phyloP scores from a whole-genome alignment of 768 basidiomycete genomes.

The Tulasnella sp. region DNA sequence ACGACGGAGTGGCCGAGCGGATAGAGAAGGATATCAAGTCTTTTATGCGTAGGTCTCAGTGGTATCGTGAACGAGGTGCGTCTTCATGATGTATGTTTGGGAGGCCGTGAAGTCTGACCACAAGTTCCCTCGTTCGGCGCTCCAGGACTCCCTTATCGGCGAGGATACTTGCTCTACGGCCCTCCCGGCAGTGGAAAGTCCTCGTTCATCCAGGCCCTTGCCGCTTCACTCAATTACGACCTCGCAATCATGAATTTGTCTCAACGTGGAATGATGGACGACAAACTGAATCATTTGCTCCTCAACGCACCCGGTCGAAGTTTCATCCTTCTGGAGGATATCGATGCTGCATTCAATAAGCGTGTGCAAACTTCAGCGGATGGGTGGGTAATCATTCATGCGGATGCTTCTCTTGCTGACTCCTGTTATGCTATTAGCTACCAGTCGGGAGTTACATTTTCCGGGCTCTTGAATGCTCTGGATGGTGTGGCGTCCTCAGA shows the following conservation, averaged over 20 bases:
- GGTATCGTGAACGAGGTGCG: conserved; percentile 95
- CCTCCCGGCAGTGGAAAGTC: conserved; percentile 98
- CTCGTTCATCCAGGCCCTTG: conserved; percentile 95
- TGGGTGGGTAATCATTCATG: conserved; percentile 46
- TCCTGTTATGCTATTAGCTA: conserved; percentile 40
- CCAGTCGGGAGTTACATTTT: conserved; percentile 93
- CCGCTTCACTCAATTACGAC: conserved; percentile 85
- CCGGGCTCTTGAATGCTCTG: conserved; percentile 90
- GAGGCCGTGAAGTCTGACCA: not conserved
- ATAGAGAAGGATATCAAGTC: conserved; percentile 71
- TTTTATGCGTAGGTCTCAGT: conserved; percentile 72
- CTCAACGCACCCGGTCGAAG: conserved; percentile 89
- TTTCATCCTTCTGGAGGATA: conserved; percentile 92
- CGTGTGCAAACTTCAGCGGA: conserved; percentile 84
- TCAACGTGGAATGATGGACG: conserved; percentile 90
- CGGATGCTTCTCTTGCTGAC: not conserved
- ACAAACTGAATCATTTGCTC: conserved; percentile 87
- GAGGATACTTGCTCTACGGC: conserved; percentile 90
- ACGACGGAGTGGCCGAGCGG: conserved; percentile 66
- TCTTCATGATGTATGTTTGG: not conserved
- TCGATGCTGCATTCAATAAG: conserved; percentile 94
- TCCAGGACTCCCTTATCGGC: conserved; percentile 88
- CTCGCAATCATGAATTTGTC: conserved; percentile 94
- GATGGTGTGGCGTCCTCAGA: conserved; percentile 97
- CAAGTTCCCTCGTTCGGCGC: not conserved